A percentile compares a stretch with the other conserved stretches of the same genome.
Evolutionary conservation across 176 grass and related monocot genomes (phyloP).

Genomic region (Thalia dealbata): DNA sequence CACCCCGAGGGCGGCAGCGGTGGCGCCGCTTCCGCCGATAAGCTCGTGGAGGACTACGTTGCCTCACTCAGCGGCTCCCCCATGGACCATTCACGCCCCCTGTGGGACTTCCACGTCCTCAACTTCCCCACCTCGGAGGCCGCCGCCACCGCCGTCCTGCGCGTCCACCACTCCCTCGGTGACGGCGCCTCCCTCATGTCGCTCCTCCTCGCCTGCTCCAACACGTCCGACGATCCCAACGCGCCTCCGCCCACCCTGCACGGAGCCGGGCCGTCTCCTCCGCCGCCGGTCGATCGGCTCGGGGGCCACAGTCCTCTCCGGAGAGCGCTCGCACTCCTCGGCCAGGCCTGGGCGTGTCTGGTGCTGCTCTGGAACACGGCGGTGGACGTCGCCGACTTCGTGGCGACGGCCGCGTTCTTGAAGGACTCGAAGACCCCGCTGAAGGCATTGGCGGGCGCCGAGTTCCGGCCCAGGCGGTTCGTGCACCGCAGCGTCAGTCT

Average conservation of each 20-base stretch:
- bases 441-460: constrained; percentile 35
- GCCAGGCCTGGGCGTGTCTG: constrained; percentile 4
- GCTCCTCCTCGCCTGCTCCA: constrained; percentile 43
- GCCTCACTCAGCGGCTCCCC: constrained; percentile 38
- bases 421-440: constrained; percentile 48
- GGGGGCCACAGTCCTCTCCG: too few relatives aligned
- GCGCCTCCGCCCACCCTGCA: constrained; percentile 18
- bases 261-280: constrained; percentile 25
- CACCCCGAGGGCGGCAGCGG: constrained; percentile 16
- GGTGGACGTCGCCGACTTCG: constrained; percentile 42
- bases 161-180: constrained; percentile 68
- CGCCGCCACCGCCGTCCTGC: constrained; percentile 27
- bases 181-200: constrained; percentile 77
- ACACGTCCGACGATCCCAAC: constrained; percentile 52
- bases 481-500: constrained; percentile 22
- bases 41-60: constrained; percentile 64
- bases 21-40: constrained; percentile 34
- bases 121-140: constrained; percentile 72
- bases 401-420: constrained; percentile 41
- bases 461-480: constrained; percentile 54
- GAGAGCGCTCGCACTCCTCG: constrained; percentile 5
- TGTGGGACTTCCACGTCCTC: constrained; percentile 87
- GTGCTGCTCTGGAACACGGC: constrained; percentile 50
- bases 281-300: not conserved
- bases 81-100: constrained; percentile 51